Conservation (phyloP, 2,329 filamentous ascomycete species). For the Fusarium cyanostomum region DNA sequence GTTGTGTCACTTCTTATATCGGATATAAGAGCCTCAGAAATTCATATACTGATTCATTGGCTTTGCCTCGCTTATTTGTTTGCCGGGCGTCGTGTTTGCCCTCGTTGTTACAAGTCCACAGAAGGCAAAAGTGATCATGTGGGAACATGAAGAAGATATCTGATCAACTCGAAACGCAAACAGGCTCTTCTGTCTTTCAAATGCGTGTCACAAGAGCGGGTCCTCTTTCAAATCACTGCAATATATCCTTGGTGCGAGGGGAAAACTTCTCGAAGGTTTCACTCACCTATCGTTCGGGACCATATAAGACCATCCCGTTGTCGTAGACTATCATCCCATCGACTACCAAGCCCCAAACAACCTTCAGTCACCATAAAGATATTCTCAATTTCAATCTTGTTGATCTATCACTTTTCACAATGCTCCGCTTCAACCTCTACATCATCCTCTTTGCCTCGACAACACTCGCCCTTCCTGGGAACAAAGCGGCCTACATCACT, state of each 20-base stretch:
- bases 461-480: constrained; percentile 12
- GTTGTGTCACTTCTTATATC: constrained; percentile 17
- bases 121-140: not conserved
- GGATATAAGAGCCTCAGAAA: constrained; percentile 6
- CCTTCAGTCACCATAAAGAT: not conserved
- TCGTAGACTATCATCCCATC: not conserved
- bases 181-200: no score
- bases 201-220: no score
- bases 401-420: not conserved
- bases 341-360: not conserved
- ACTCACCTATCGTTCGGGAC: not conserved
- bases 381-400: not conserved
- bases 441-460: constrained; percentile 12
- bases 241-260: no score
- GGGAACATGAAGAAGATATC: not conserved
- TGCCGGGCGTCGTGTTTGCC: not conserved
- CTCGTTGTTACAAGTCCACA: constrained; percentile 6
- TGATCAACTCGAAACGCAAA: constrained; percentile 21
- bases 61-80: constrained; percentile 12
- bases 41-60: constrained; percentile 19
- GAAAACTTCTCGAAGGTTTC: constrained; percentile 12
- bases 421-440: constrained; percentile 15
- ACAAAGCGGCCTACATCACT: not conserved
- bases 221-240: no score
- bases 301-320: constrained; percentile 5